Percentiles rank a stretch among this genome's conserved stretches.
These are phyloP conservation scores for Juglanconis oblonga DNA, from an alignment of 2,329 filamentous ascomycete species.

Conservation along the genomic window DNA sequence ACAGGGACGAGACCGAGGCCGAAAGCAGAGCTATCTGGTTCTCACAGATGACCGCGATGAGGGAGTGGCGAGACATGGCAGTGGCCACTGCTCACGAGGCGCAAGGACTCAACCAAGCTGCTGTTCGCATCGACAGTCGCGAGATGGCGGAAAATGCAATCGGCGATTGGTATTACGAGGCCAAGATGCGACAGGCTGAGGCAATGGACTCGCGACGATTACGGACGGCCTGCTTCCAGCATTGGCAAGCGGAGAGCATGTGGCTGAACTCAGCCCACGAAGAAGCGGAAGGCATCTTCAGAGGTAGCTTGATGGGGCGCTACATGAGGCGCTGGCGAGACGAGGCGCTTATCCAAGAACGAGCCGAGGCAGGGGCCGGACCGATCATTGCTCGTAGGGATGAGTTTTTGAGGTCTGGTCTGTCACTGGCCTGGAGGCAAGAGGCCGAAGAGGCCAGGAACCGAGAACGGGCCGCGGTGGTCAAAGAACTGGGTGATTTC, in stretches of 20 bases:
- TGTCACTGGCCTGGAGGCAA: constrained; percentile 17
- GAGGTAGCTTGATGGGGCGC: constrained; percentile 12
- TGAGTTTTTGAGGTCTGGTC: constrained; percentile 14
- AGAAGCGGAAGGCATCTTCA: constrained; percentile 14
- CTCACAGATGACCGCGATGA: constrained; percentile 24
- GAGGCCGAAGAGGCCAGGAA: constrained; percentile 12
- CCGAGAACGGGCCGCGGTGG: constrained; percentile 6
- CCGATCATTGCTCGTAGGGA: constrained; percentile 19
- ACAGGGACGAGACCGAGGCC: constrained; percentile 41
- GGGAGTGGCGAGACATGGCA: constrained; percentile 26
- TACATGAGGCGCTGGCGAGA: constrained; percentile 14
- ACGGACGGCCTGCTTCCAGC: constrained; percentile 15
- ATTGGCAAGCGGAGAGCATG: constrained; percentile 22
- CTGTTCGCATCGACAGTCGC: constrained; percentile 27
- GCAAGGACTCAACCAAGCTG: constrained; percentile 22
- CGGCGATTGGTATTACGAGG: constrained; percentile 29
- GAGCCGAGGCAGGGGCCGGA: constrained; percentile 15
- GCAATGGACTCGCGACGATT: constrained; percentile 18
- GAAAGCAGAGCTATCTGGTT: constrained; percentile 46
- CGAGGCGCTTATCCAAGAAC: constrained; percentile 11
- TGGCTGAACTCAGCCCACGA: constrained; percentile 14
- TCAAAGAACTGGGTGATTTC: constrained; percentile 11
- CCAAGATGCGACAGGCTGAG: constrained; percentile 25
- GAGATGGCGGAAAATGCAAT: constrained; percentile 28
- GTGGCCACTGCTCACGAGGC: constrained; percentile 19